Evolutionary conservation across 1,139 yeast genomes (phyloP), one percentile per base, ranked within the genome.

Genomic region (Geotrichum bryndzae): DNA sequence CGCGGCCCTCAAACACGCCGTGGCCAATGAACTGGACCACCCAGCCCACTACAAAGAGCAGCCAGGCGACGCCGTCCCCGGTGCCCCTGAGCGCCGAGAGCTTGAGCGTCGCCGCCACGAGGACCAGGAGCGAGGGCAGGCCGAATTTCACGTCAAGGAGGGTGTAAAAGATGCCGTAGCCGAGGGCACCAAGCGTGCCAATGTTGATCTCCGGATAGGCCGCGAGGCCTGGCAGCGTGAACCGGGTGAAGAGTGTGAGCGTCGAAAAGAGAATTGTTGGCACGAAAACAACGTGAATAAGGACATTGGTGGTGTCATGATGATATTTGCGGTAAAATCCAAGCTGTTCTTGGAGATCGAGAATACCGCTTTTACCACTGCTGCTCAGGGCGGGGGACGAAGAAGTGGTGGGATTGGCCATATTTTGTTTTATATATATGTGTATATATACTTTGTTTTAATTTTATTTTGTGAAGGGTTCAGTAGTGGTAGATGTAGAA

Each of bases 1-100:
- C 89, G 58, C 92, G 80, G 65, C 80, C 81, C 72, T 94, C 99
- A 69, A 84, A 89, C 22, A 83, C 80, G 1, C 88, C 94, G 71
- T 94, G 98, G 3, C 97, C 97, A 63, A 87, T 79, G 73, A 94
- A 91, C 71, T 94, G 98, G n/a, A 85, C 85, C 25, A 85, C 69
- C 98, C 99, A 94, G 15, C 88, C 78, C 1, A 74, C 56, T 0
- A 81, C 72, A 72, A 87, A 88, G 33, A 82, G 67, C 0, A 64
- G 68, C 38, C 76, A 64, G 3, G 83, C 79, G 55, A 66, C 69
- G 54, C 68, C 69, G 61, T 71, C 67, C 60, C 77, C 79, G 61
- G 62, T 62, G 54, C 53, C 66, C 62, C 8, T 23, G 60, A 52
- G 67, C 51, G 2, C 70, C 64, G 67, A 56, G 51, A 65, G 65